Conservation (phyloP, 2,329 filamentous ascomycete species). For the Colletotrichum noveboracense region DNA sequence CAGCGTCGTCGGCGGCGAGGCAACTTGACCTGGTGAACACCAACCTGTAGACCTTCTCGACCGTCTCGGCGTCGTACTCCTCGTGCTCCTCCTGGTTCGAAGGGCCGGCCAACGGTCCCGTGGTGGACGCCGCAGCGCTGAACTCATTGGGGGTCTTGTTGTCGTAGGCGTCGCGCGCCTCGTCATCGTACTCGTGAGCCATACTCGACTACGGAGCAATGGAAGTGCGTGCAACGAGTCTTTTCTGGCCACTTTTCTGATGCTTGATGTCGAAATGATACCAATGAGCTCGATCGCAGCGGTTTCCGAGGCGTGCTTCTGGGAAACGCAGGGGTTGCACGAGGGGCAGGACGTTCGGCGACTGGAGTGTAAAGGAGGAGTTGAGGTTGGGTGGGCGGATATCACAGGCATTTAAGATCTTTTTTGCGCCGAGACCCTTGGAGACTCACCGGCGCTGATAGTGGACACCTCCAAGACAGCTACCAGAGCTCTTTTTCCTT, state of each 20-base stretch:
- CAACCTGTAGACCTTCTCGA: constrained; percentile 60
- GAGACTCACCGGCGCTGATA: not conserved
- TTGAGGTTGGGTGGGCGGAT: not conserved
- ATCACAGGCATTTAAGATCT: constrained; percentile 2
- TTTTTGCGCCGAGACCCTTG: not conserved
- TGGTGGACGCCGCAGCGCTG: constrained; percentile 1
- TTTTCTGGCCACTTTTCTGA: constrained; percentile 36
- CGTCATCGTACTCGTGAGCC: constrained; percentile 37
- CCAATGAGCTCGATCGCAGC: not conserved
- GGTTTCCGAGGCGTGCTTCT: not conserved
- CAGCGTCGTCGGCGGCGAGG: not conserved
- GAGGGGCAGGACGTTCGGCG: not conserved
- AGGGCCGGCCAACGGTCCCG: not conserved
- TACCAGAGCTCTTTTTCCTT: not conserved
- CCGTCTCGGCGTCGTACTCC: constrained; percentile 54
- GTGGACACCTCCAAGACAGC: not conserved
- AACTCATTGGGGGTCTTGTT: constrained; percentile 26
- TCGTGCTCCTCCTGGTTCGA: constrained; percentile 24
- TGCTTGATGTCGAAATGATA: not conserved
- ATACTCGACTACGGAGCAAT: constrained; percentile 58
- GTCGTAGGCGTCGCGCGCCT: constrained; percentile 35
- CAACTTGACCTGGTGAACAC: not conserved
- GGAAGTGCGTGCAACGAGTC: constrained; percentile 55
- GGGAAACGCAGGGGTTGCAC: not conserved
- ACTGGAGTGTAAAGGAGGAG: not conserved